Evolutionary conservation across 345 rosid genomes (phyloP).

Genomic region (Rubroshorea leprosula): DNA sequence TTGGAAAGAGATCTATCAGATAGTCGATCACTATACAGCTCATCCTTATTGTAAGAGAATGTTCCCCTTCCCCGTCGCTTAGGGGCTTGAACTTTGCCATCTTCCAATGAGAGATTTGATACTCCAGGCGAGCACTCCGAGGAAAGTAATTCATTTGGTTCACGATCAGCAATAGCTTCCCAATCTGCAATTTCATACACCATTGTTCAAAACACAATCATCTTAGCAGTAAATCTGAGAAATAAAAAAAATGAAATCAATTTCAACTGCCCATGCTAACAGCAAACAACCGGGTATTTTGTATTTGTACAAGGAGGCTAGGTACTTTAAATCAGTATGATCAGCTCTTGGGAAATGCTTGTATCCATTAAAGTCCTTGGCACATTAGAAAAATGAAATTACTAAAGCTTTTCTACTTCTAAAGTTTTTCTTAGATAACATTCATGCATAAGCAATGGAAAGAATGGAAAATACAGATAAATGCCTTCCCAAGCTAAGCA

Average conservation of each 20-base stretch:
- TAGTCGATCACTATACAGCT: slow-evolving; percentile 52
- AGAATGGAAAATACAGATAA: too few relatives aligned
- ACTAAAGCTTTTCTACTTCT: too few relatives aligned
- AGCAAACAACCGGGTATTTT: too few relatives aligned
- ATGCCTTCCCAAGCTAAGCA: too few relatives aligned
- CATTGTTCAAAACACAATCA: not conserved
- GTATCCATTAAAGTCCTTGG: too few relatives aligned
- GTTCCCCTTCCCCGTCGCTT: slow-evolving; percentile 92
- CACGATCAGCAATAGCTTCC: slow-evolving; percentile 80
- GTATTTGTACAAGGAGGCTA: too few relatives aligned
- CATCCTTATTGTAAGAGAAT: slow-evolving; percentile 55
- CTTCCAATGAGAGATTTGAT: slow-evolving; percentile 56
- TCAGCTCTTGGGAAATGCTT: too few relatives aligned
- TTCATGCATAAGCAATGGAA: too few relatives aligned
- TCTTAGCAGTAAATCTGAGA: not conserved
- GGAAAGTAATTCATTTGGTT: slow-evolving; percentile 49
- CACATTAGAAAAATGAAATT: too few relatives aligned
- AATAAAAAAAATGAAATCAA: not conserved
- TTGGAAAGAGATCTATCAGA: slow-evolving; percentile 22
- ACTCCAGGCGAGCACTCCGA: slow-evolving; percentile 48
- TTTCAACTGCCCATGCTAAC: too few relatives aligned
- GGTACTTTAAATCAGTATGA: too few relatives aligned
- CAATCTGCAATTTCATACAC: slow-evolving; percentile 51
- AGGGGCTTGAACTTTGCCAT: slow-evolving; percentile 43
- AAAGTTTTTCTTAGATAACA: too few relatives aligned